A percentile compares a stretch with the other conserved stretches of the same genome.
phyloP scores from a whole-genome alignment of 495 filamentous ascomycete species.

The Collariella sp. region DNA sequence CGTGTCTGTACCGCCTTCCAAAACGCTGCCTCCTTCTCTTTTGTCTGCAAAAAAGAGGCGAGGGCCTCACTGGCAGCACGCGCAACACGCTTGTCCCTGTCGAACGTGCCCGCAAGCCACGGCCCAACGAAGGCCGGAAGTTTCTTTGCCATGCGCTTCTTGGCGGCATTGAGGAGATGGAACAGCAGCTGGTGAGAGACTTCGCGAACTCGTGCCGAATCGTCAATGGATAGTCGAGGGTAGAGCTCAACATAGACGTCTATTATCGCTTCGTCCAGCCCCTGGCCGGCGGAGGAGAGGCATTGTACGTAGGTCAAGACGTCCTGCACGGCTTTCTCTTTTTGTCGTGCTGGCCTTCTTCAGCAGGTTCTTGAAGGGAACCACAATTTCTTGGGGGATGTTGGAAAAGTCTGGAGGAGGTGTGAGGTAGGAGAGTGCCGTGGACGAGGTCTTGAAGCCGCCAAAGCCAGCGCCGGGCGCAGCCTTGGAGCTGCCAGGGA shows the following conservation, averaged over 20 bases:
- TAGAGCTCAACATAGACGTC: constrained; percentile 88
- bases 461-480: constrained; percentile 13
- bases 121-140: constrained; percentile 68
- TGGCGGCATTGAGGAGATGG: constrained; percentile 57
- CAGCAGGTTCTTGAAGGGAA: constrained; percentile 81
- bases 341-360: constrained; percentile 92
- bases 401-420: constrained; percentile 74
- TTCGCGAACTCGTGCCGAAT: constrained; percentile 77
- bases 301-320: constrained; percentile 53
- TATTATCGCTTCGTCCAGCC: constrained; percentile 65
- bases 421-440: constrained; percentile 70
- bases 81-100: constrained; percentile 66
- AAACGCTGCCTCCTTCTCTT: constrained; percentile 65
- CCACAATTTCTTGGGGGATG: constrained; percentile 72
- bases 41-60: constrained; percentile 60
- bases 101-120: constrained; percentile 84
- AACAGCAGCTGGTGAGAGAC: constrained; percentile 69
- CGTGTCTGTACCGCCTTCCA: constrained; percentile 67
- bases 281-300: constrained; percentile 41
- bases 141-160: constrained; percentile 71
- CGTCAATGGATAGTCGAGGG: constrained; percentile 80
- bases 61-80: constrained; percentile 69
- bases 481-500: not conserved
- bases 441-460: constrained; percentile 34
- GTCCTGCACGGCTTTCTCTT: constrained; percentile 87